Evolutionary conservation across 192 early-diverging fungal genomes (phyloP).

Genomic region (Mortierella antarctica): DNA sequence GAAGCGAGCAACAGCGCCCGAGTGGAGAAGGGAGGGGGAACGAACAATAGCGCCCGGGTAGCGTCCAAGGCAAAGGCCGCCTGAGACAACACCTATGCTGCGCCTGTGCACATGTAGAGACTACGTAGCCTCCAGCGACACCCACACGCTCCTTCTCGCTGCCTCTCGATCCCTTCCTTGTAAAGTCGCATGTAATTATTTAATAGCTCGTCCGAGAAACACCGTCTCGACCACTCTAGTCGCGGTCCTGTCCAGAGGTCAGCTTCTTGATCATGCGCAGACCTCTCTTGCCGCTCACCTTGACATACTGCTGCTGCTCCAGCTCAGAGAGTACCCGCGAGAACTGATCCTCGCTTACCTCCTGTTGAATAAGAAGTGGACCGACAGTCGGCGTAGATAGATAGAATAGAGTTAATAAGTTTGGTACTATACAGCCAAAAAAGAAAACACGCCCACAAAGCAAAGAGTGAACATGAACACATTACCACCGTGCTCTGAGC

Average conservation of each 20-base stretch:
- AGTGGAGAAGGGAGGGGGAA: no score
- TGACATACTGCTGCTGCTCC: slow-evolving; percentile 52
- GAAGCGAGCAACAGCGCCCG: no score
- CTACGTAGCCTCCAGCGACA: background rate
- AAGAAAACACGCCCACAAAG: background rate
- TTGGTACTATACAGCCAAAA: background rate
- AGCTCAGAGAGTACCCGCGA: slow-evolving; percentile 38
- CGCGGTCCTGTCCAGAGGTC: slow-evolving; percentile 33
- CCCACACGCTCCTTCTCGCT: background rate
- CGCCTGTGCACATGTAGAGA: no score
- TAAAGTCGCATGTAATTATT: background rate
- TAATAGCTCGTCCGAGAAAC: background rate
- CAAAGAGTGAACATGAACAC: slow-evolving; percentile 13
- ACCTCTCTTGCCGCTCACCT: slow-evolving; percentile 49
- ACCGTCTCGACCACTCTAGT: slow-evolving; percentile 1
- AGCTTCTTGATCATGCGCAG: slow-evolving; percentile 50
- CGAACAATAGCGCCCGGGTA: no score
- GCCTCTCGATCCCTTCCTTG: background rate
- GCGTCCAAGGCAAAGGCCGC: no score
- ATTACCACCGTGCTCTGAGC: slow-evolving; percentile 58
- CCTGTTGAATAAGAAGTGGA: slow-evolving; percentile 5
- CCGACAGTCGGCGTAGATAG: background rate
- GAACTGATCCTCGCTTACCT: slow-evolving; percentile 42
- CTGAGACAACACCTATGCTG: no score
- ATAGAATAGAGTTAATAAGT: background rate